These are phyloP conservation scores for Erythrobasidium hasegawianum DNA, from an alignment of 1,284 basidiomycete species.

Conservation along the genomic window DNA sequence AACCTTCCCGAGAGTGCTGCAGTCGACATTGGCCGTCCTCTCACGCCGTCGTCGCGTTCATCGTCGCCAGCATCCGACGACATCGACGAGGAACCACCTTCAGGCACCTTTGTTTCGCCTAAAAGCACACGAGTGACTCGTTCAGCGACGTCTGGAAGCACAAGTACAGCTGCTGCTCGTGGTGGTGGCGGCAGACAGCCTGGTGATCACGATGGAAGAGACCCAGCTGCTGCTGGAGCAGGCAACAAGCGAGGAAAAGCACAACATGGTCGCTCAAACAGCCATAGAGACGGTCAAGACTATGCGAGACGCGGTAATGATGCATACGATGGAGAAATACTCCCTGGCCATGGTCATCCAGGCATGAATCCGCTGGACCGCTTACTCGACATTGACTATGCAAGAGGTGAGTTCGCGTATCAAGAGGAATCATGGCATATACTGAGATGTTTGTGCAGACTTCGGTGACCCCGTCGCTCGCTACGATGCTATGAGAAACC, in stretches of 20 bases:
- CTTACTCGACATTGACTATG: constrained; percentile 24
- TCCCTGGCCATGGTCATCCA: neutral
- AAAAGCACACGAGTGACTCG: neutral
- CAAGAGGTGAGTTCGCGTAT: constrained; percentile 27
- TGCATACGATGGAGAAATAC: neutral
- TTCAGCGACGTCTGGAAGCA: neutral
- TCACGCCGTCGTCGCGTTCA: constrained; percentile 11
- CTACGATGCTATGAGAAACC: constrained; percentile 8
- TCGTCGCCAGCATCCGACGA: constrained; percentile 17
- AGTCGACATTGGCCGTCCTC: neutral
- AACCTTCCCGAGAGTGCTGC: no score
- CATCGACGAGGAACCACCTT: constrained; percentile 25
- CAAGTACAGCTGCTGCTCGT: neutral
- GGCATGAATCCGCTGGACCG: constrained; percentile 11
- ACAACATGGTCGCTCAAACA: neutral
- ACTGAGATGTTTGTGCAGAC: constrained; percentile 1
- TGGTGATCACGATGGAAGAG: neutral
- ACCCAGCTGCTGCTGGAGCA: neutral
- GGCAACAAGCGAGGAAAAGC: constrained; percentile 6
- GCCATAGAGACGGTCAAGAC: neutral
- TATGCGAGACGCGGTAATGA: neutral
- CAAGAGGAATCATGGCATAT: no score
- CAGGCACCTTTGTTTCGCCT: neutral
- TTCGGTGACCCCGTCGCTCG: constrained; percentile 14
- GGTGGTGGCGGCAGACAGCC: neutral